Evolutionary conservation across 768 basidiomycete species (phyloP).

Genomic region (Suillus paluster): DNA sequence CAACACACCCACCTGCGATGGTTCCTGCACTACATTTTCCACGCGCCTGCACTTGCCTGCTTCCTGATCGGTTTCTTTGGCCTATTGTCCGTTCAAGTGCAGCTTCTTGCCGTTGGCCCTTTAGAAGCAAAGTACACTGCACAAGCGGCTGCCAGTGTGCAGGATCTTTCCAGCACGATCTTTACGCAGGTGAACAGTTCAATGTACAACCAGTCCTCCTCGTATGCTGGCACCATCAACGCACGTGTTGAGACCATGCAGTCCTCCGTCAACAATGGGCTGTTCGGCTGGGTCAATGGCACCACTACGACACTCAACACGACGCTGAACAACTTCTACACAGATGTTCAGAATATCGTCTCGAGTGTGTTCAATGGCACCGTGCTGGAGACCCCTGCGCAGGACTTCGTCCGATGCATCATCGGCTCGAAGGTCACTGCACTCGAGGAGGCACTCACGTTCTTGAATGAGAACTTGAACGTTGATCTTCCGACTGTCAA

Average conservation of each 20-base stretch:
- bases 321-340: constrained; percentile 87
- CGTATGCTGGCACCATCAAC: constrained; percentile 83
- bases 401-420: constrained; percentile 88
- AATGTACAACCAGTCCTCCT: constrained; percentile 80
- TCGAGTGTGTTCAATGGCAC: constrained; percentile 81
- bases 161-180: constrained; percentile 73
- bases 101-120: constrained; percentile 79
- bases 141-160: constrained; percentile 60
- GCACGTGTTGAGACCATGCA: constrained; percentile 70
- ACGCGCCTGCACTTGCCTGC: constrained; percentile 88
- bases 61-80: constrained; percentile 94
- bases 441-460: constrained; percentile 87
- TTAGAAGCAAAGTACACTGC: constrained; percentile 70
- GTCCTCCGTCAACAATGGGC: constrained; percentile 76
- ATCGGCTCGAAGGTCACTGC: constrained; percentile 91
- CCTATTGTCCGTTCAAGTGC: constrained; percentile 82
- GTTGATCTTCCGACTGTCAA: constrained; percentile 83
- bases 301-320: constrained; percentile 88
- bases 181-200: constrained; percentile 76
- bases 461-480: constrained; percentile 86
- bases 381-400: constrained; percentile 77
- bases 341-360: constrained; percentile 82
- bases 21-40: constrained; percentile 91
- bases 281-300: constrained; percentile 95
- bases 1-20: constrained; percentile 78